Base-by-base conservation (phyloP, 352 stramenopile genomes). In the Phytophthora cactorum region DNA sequence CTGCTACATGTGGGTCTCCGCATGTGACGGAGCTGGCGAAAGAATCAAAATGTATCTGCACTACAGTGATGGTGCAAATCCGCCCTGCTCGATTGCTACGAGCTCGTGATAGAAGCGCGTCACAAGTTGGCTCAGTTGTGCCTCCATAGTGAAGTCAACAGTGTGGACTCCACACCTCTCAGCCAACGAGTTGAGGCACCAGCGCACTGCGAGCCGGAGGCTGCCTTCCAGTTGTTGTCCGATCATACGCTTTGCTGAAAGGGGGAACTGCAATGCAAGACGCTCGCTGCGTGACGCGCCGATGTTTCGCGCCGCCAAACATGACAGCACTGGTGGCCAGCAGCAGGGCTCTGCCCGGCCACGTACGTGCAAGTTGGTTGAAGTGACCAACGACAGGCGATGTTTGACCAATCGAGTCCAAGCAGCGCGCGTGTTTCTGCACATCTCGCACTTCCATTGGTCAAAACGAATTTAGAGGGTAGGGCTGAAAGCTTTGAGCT, bases 201-300 rank as follows among this genome's bases (percentile, higher is more conserved):
- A 46, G 51, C 34, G 31, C 32, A 10, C 12, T 25, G 52, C 28
- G 7, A 60, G 44, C 32, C 46, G 46, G 45, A 49, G 25, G 43
- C 31, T 29, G 28, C 11, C 27, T 27, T 53, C 56, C 56, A 66
- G 50, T 57, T 66, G 50, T 56, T 52, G 43, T 27, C 27, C 14
- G 25, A 69, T 69, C 53, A 54, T 66, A 44, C 52, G 64, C 58
- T 72, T 59, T 68, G 63, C 63, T 31, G 11, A 17, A 28, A 22
- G 32, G 41, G 22, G 38, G 32, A 70, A 70, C 53, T 70, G 44
- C 61, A 75, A 71, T 66, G 53, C 55, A 39, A 58, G 49, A 63
- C 27, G 55, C 41, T 17, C 41, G 15, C 28, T 41, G 31, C 27
- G 58, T 75, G 67, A 75, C 67, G 56, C 67, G 67, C 62, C 62